Evolutionary conservation across 805 yeast genomes (phyloP).

Genomic region (Ogataea parapolymorpha): DNA sequence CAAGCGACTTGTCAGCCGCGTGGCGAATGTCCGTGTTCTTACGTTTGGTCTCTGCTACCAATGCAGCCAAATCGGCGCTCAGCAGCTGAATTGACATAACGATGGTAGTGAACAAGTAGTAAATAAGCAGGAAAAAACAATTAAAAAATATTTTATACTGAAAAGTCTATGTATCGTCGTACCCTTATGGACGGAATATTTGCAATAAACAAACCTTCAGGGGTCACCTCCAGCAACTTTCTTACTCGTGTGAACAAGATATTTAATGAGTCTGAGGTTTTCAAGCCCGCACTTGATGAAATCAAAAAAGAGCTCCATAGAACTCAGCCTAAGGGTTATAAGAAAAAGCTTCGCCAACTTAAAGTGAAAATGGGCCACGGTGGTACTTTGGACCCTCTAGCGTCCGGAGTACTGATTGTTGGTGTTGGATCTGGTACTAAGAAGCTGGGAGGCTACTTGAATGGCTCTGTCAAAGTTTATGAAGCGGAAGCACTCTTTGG

Average conservation of each 20-base stretch:
- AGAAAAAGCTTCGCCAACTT: conserved; percentile 47
- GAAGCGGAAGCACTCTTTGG: conserved; percentile 86
- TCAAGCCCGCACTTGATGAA: conserved; percentile 50
- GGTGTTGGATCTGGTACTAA: conserved; percentile 96
- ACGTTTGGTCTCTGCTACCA: conserved; percentile 69
- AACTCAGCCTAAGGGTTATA: conserved; percentile 43
- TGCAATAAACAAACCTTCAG: conserved; percentile 88
- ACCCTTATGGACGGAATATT: conserved; percentile 82
- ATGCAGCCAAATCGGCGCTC: conserved; percentile 52
- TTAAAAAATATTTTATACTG: conserved; percentile 1
- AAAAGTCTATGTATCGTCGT: conserved; percentile 5
- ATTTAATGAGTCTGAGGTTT: conserved; percentile 57
- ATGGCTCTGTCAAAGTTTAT: conserved; percentile 74
- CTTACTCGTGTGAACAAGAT: conserved; percentile 61
- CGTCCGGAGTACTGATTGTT: conserved; percentile 88
- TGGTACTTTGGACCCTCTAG: conserved; percentile 93
- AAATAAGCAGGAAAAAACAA: conserved; percentile 2
- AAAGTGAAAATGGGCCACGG: conserved; percentile 96
- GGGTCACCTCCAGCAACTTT: conserved; percentile 75
- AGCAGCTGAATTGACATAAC: conserved; percentile 36
- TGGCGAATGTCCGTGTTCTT: conserved; percentile 65
- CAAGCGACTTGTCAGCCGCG: conserved; percentile 51
- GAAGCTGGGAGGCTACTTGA: conserved; percentile 63
- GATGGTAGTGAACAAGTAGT: conserved; percentile 8
- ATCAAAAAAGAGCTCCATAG: conserved; percentile 47